Base-by-base conservation (phyloP, 108 stramenopile species). In the Nitzschia putrida region DNA sequence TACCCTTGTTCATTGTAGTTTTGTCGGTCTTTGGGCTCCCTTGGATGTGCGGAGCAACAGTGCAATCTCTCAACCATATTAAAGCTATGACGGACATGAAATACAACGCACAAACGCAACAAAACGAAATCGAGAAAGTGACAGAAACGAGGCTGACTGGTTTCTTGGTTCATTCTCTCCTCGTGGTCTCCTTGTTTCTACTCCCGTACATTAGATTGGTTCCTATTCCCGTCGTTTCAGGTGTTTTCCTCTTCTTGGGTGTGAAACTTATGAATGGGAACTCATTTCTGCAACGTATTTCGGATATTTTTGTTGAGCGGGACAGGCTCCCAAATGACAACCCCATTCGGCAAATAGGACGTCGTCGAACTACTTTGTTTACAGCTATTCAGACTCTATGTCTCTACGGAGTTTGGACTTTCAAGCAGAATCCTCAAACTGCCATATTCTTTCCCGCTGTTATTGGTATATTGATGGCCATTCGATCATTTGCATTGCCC, bases 41-140 rank as follows among this genome's bases (percentile, higher is more conserved):
- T 23, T 98, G 97, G 97, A 96, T 96, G 95, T 98, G 97, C 70
- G 96, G 95, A 11, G 96, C 97, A 24, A 98, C 97, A 13, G 96
- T 98, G 13, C 97, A 97, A 72, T 93, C 92, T 25, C 83, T 96
- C 67, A 96, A 93, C 76, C 95, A 96, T 68, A 92, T 97, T 8
- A 72, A 88, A 22, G 92, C 94, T 5, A 76, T 98, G 90, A 84
- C 94, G 22, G 81, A 89, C 40, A 83, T 81, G n/a, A 79, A 85
- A 34, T 83, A 80, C 69, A 88, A 92, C 60, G 66, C 86, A 61
- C 85, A 91, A 71, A 86, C 88, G 7, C 80, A 85, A 58, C 75
- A 88, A 60, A 76, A 80, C 18, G 95, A 92, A 73, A 85, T 93
- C 54, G 83, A 70, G 13, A 42, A 53, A 66, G 92, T 96, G 2